phyloP scores from a whole-genome alignment of 164 flowering plant species.

The Saururus chinensis region DNA sequence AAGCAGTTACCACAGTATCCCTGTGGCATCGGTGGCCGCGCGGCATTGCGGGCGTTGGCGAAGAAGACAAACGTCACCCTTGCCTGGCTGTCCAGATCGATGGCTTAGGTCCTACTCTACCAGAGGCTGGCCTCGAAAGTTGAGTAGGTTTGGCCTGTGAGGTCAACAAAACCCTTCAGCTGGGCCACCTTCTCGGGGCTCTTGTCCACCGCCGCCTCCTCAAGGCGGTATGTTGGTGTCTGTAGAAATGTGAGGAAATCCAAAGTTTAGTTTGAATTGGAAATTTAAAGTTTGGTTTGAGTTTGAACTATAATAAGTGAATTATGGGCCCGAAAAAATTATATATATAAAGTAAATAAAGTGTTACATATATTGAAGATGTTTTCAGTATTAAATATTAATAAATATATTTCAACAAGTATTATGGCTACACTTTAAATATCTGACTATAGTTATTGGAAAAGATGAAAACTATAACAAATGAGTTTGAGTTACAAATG shows the following conservation, averaged over 20 bases:
- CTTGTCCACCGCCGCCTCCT: constrained; percentile 40
- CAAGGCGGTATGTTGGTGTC: constrained; percentile 26
- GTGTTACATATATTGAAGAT: no score
- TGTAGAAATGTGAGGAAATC: constrained; percentile 6
- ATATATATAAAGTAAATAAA: no score
- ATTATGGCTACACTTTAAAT: no score
- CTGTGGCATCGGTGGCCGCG: constrained; percentile 39
- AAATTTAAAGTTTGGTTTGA: no score
- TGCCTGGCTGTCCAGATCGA: constrained; percentile 11
- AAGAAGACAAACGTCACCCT: constrained; percentile 44
- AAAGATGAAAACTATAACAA: no score
- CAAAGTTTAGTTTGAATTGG: no score
- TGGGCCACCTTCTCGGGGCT: constrained; percentile 20
- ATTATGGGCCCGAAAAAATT: no score
- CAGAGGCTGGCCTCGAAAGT: constrained; percentile 47
- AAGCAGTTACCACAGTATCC: constrained; percentile 70
- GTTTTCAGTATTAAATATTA: no score
- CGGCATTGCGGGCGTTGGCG: constrained; percentile 37
- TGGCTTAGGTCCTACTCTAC: constrained; percentile 31
- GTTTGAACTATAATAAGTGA: no score
- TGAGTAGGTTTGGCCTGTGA: constrained; percentile 38
- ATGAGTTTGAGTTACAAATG: no score
- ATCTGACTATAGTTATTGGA: no score
- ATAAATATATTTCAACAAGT: no score
- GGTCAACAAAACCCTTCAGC: constrained; percentile 29